phyloP scores from a whole-genome alignment of 2,329 filamentous ascomycete species.

The Corniculantispora saksenae region DNA sequence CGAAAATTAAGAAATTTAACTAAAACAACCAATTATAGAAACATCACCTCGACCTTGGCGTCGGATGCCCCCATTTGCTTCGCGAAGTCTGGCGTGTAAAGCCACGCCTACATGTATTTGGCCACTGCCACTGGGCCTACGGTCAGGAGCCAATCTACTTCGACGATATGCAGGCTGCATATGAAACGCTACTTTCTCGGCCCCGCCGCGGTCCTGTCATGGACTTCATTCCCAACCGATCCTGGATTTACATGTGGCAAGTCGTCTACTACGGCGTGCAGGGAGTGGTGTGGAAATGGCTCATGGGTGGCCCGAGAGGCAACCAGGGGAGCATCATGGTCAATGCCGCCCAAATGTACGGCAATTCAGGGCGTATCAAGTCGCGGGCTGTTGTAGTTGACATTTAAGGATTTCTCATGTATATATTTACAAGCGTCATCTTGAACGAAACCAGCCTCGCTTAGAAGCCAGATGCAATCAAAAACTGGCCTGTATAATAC shows the following conservation, averaged over 20 bases:
- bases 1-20: no score
- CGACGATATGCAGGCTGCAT: conserved; percentile 70
- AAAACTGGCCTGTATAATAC: conserved; percentile 37
- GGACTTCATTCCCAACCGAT: conserved; percentile 47
- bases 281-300: conserved; percentile 55
- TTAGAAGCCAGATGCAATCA: conserved; percentile 28
- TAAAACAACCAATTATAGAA: no score
- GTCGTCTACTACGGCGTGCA: conserved; percentile 48
- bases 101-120: conserved; percentile 78
- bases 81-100: conserved; percentile 72
- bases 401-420: conserved; percentile 25
- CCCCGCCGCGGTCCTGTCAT: conserved; percentile 44
- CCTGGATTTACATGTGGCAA: conserved; percentile 48
- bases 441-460: no score
- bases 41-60: conserved; percentile 66
- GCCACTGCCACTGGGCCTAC: conserved; percentile 77
- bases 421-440: conserved; percentile 3
- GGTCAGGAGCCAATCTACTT: conserved; percentile 72
- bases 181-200: conserved; percentile 63
- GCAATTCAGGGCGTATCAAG: conserved; percentile 51
- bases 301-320: conserved; percentile 54
- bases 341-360: conserved; percentile 59
- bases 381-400: conserved; percentile 41
- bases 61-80: conserved; percentile 72
- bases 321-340: conserved; percentile 55